Percentiles rank a stretch among this genome's conserved stretches.
Conservation (phyloP, 1,284 basidiomycete genomes). For the Microbotryomycetes sp. region DNA sequence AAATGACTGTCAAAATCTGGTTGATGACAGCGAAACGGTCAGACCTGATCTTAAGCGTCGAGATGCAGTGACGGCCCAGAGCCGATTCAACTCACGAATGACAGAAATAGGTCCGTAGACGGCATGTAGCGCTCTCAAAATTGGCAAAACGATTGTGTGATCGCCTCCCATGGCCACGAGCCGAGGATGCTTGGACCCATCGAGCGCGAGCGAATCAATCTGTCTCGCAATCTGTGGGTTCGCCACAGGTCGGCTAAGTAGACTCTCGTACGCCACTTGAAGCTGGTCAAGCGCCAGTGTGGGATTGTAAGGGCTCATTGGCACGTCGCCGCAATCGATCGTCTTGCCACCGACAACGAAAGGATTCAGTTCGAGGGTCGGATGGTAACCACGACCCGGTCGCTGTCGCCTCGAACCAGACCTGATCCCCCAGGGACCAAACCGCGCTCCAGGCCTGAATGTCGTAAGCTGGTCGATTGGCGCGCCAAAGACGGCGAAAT, state of each 20-base stretch:
- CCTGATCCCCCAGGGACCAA: not conserved
- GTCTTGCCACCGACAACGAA: slow-evolving; percentile 46
- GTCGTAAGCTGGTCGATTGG: not conserved
- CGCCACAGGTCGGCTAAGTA: slow-evolving; percentile 3
- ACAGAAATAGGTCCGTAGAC: slow-evolving; percentile 44
- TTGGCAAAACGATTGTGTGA: slow-evolving; percentile 43
- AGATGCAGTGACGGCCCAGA: not conserved
- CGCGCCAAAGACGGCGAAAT: not conserved
- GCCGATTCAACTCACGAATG: slow-evolving; percentile 30
- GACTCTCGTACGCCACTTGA: slow-evolving; percentile 34
- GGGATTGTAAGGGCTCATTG: slow-evolving; percentile 42
- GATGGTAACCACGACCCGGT: slow-evolving; percentile 59
- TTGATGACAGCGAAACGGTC: not conserved
- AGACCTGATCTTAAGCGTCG: not conserved
- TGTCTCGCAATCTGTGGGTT: not conserved
- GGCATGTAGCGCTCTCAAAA: slow-evolving; percentile 38
- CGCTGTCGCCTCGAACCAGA: not conserved
- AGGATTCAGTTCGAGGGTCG: slow-evolving; percentile 61
- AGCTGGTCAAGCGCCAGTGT: slow-evolving; percentile 42
- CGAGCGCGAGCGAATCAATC: slow-evolving; percentile 9
- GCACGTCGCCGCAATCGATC: slow-evolving; percentile 24
- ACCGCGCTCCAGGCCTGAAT: not conserved
- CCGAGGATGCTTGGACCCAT: slow-evolving; percentile 10
- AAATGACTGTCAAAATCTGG: slow-evolving; percentile 44
- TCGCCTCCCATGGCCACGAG: slow-evolving; percentile 44